Evolutionary conservation across 1,284 basidiomycete genomes (phyloP), one percentile per base, ranked within the genome.

Genomic region (Salmacisia buchloeana): DNA sequence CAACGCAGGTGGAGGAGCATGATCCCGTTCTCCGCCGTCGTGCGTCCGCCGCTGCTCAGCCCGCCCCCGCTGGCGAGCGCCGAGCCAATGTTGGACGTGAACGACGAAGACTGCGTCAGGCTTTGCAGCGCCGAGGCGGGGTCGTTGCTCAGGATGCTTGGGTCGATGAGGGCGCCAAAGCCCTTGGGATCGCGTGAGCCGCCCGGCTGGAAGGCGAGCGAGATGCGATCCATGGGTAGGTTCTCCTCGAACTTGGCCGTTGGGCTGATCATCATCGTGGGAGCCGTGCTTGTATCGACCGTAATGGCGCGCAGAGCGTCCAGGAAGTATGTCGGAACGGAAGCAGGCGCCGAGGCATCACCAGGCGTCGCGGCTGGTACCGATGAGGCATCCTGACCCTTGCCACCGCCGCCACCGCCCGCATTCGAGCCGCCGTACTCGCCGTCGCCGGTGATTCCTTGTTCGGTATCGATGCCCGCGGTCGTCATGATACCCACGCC

Each of bases 1-100:
- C 68, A 69, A 3, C 71, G 58, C 23, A 75, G 18, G 13, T 54
- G 49, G 12, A 54, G 49, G 1, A 52, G 29, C 49, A 60, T 45
- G 18, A 52, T 33, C 15, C 49, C 43, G 21, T 29, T 46, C 33
- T 60, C 59, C 2, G 58, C 34, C 29, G 21, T 29, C 9, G 10
- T 23, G 59, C n/a, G n/a, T n/a, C n/a, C n/a, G n/a, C n/a, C n/a
- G n/a, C 34, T 60, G 29, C 12, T 34, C 3, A 21, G 18, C 3
- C 33, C 18, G 4, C 29, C 15, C 13, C 43, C 27, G 58, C 29
- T 31, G 10, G 21, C 12, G 15, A 59, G 34, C 6, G 59, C 43
- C 5, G 59, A 43, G 27, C 43, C 43, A 2, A 60, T 60, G 36
- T 60, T 60, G 59, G 43, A 45, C 18, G 59, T 46, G 38, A 54